Percentiles rank a stretch among this genome's conserved stretches.
Conservation (phyloP, 2,329 filamentous ascomycete species). For the Alternaria burnsii region DNA sequence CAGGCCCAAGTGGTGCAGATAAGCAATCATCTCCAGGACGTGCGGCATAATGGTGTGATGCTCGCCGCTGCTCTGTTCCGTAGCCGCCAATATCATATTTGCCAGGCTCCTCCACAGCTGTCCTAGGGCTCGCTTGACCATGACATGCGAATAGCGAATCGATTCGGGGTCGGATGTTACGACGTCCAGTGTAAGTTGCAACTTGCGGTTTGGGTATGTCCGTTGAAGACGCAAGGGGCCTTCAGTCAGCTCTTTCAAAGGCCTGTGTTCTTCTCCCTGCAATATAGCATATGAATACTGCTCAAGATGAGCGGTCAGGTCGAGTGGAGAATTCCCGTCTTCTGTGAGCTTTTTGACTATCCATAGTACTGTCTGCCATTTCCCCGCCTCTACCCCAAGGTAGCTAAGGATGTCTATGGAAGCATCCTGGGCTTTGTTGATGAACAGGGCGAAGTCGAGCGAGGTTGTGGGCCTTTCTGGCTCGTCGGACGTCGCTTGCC, state of each 20-base stretch:
- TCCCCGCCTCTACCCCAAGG: conserved; percentile 50
- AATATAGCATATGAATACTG: conserved; percentile 28
- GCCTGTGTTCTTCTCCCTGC: conserved; percentile 19
- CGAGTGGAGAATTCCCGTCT: conserved; percentile 26
- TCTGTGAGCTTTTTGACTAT: conserved; percentile 55
- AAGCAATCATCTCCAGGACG: conserved; percentile 58
- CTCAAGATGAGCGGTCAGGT: conserved; percentile 22
- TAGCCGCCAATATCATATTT: conserved; percentile 54
- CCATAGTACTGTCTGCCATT: conserved; percentile 58
- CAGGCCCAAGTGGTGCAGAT: conserved; percentile 57
- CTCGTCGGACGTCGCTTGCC: conserved; percentile 16
- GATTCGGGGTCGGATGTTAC: conserved; percentile 39
- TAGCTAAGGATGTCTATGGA: conserved; percentile 52
- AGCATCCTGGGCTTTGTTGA: conserved; percentile 40
- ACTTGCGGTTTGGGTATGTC: conserved; percentile 21
- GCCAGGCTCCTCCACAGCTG: conserved; percentile 58
- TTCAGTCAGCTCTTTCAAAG: conserved; percentile 39
- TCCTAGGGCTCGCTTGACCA: conserved; percentile 52
- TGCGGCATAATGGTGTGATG: conserved; percentile 51
- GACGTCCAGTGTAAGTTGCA: conserved; percentile 32
- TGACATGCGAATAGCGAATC: conserved; percentile 24
- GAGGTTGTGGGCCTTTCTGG: conserved; percentile 32
- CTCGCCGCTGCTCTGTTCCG: conserved; percentile 27
- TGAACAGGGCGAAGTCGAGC: conserved; percentile 35
- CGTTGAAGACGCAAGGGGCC: conserved; percentile 29